Evolutionary conservation across 345 rosid species (phyloP), one percentile per base, ranked within the genome.

Genomic region (Eucalyptus cloeziana): DNA sequence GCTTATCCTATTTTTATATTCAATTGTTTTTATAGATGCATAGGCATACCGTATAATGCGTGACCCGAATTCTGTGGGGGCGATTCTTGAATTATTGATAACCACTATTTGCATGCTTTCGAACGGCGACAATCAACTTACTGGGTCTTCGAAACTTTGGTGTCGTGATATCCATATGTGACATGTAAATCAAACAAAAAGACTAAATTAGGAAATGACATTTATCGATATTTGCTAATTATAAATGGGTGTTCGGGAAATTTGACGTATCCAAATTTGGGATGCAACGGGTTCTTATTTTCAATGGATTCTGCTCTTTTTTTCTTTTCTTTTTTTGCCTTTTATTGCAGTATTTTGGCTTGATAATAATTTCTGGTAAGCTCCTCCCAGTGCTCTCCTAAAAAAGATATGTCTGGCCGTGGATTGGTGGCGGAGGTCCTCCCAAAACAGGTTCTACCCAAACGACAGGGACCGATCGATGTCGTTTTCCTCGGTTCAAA

Each of bases 111-210:
- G 83, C 13, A 10, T 37, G 45, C 15, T 7, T 76, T 37, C 13
- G 5, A 0, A 76, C 10, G 15, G 47, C 4, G 15, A 76, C 5
- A 21, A 11, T 22, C 6, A 43, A 25, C 15, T 76, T 40, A 76
- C 13, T 1, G 2, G 27, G 85, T 6, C 30, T 21, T 40, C 0
- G 3, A 40, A 40, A 76, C 30, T 37, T 15, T 14, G 6, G 76
- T 7, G 37, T n/a, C 21, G 2, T 64, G 76, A 33, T n/a, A 64
- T 64, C 0, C 2, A n/a, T 15, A 33, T 64, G 76, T n/a, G 76
- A 14, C 5, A 0, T 1, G 9, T 24, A 40, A 76, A 24, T 76
- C 3, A 3, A 76, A 21, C 2, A 40, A 0, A 76, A 37, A 76
- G 85, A 21, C 47, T 76, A 40, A 40, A 76, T 76, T 22, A 76